These are phyloP conservation scores for Inonotus obliquus DNA, from an alignment of 1,284 basidiomycete genomes.

Conservation along the genomic window DNA sequence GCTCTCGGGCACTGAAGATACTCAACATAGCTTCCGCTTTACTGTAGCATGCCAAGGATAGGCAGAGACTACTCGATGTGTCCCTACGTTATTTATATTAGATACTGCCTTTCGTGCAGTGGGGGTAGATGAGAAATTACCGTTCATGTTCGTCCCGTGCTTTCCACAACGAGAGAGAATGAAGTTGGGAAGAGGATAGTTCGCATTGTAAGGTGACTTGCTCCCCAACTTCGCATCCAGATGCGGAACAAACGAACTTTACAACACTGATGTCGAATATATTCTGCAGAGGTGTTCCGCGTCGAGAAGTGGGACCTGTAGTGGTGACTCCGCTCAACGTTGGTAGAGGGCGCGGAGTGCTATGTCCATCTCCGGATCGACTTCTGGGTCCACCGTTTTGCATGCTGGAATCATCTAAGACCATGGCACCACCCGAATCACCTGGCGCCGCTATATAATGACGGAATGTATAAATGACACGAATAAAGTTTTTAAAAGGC, in stretches of 20 bases:
- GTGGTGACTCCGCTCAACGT: no score
- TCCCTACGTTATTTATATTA: neutral
- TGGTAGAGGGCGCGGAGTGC: no score
- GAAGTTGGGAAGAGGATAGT: conserved; percentile 2
- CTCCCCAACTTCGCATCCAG: neutral
- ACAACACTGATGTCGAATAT: neutral
- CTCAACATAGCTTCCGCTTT: neutral
- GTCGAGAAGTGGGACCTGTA: no score
- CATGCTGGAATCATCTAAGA: no score
- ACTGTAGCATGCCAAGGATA: conserved; percentile 16
- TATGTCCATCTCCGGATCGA: no score
- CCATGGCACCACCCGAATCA: no score
- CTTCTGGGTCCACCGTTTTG: no score
- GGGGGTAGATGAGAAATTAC: neutral
- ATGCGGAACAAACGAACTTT: neutral
- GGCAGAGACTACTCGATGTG: conserved; percentile 1
- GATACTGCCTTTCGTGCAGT: neutral
- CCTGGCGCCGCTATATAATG: no score
- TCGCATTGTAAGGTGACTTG: neutral
- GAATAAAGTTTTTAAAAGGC: no score
- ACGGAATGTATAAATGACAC: no score
- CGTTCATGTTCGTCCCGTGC: conserved; percentile 3
- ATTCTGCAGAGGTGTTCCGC: no score
- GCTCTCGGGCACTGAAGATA: neutral
- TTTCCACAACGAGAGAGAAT: conserved; percentile 2